These are phyloP conservation scores for Curvularia eragrostidis DNA, from an alignment of 2,329 filamentous ascomycete species.

Conservation along the genomic window DNA sequence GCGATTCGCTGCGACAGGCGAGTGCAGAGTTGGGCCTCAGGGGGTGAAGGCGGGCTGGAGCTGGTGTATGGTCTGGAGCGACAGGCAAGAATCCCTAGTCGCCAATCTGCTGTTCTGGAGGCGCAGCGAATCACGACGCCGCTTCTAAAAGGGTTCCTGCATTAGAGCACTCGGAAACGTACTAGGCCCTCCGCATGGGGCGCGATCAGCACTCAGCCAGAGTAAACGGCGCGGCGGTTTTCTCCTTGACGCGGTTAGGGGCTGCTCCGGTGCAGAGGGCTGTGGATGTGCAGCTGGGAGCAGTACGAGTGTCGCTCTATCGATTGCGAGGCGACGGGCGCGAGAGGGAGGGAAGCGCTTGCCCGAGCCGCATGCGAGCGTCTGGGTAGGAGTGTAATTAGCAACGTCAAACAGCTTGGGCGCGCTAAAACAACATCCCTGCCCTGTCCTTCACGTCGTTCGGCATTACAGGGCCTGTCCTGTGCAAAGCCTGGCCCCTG, in stretches of 20 bases:
- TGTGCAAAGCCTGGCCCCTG: constrained; percentile 29
- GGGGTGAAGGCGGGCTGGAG: constrained; percentile 30
- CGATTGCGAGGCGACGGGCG: constrained; percentile 12
- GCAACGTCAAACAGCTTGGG: constrained; percentile 39
- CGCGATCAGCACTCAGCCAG: constrained; percentile 23
- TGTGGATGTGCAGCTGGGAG: constrained; percentile 17
- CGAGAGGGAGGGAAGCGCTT: neutral
- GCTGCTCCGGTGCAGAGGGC: constrained; percentile 12
- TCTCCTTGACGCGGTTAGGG: constrained; percentile 25
- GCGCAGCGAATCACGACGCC: constrained; percentile 29
- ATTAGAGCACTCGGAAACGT: constrained; percentile 14
- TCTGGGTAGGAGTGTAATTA: constrained; percentile 17
- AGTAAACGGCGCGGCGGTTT: constrained; percentile 31
- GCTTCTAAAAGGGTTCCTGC: constrained; percentile 30
- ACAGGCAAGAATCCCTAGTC: constrained; percentile 21
- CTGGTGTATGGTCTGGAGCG: constrained; percentile 23
- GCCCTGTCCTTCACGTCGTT: constrained; percentile 18
- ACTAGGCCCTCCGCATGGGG: constrained; percentile 16
- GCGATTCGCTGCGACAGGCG: neutral
- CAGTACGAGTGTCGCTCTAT: constrained; percentile 16
- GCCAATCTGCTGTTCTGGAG: constrained; percentile 23
- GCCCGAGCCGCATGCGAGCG: neutral
- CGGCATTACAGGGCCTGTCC: constrained; percentile 27
- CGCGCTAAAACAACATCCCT: constrained; percentile 19
- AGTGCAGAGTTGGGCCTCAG: constrained; percentile 21